Evolutionary conservation across 441 rosid species (phyloP).

Genomic region (Erodium trifolium): DNA sequence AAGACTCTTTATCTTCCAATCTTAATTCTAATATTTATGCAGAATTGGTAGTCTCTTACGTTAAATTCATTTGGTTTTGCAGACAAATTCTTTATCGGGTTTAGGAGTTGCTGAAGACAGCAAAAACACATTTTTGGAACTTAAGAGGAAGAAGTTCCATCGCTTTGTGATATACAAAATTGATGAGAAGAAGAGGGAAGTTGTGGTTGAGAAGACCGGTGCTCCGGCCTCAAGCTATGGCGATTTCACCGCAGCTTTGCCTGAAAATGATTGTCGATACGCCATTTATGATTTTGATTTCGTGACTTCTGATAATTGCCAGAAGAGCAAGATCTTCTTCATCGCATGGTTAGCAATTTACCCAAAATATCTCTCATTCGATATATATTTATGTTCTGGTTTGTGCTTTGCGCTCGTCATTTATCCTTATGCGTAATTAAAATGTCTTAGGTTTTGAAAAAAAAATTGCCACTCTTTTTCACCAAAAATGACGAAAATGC

Average conservation of each 20-base stretch:
- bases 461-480: too few relatives aligned
- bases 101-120: constrained; percentile 63
- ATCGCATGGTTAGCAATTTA: constrained; percentile 41
- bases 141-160: constrained; percentile 52
- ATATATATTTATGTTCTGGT: too few relatives aligned
- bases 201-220: constrained; percentile 52
- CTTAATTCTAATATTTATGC: neutral
- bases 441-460: too few relatives aligned
- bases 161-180: constrained; percentile 60
- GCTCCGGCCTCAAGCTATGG: constrained; percentile 42
- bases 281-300: constrained; percentile 60
- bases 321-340: constrained; percentile 73
- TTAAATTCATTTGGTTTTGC: neutral
- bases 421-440: too few relatives aligned
- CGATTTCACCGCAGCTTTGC: constrained; percentile 40
- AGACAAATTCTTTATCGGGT: constrained; percentile 63
- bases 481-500: too few relatives aligned
- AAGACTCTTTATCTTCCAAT: neutral
- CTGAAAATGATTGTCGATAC: constrained; percentile 52
- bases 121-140: constrained; percentile 55
- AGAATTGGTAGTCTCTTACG: neutral
- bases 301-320: constrained; percentile 53
- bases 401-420: too few relatives aligned
- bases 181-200: constrained; percentile 34
- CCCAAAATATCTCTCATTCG: too few relatives aligned